Evolutionary conservation across 345 rosid species (phyloP).

Genomic region (Zanthoxylum bungeanum): DNA sequence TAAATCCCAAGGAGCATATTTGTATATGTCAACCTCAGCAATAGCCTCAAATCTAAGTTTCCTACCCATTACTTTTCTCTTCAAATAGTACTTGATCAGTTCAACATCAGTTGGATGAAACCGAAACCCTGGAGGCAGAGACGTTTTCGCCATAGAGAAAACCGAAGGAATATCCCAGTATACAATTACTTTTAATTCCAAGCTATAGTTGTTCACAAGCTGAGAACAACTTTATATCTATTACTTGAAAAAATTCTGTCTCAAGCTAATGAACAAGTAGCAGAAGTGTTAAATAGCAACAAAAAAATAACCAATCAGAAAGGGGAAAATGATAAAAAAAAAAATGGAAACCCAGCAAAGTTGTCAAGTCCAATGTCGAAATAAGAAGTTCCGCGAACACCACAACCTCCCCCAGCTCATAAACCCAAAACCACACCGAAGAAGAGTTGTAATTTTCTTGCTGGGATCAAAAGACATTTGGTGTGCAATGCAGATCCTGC

Average conservation of each 20-base stretch:
- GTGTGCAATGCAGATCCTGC: slow-evolving; percentile 31
- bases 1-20: slow-evolving; percentile 67
- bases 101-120: slow-evolving; percentile 86
- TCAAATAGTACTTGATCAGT: slow-evolving; percentile 59
- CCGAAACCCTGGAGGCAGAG: slow-evolving; percentile 65
- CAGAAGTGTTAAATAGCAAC: slow-evolving; percentile 1
- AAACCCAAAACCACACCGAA: slow-evolving; percentile 54
- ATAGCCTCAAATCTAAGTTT: slow-evolving; percentile 38
- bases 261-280: background rate
- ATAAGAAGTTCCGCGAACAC: slow-evolving; percentile 48
- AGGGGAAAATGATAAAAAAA: slow-evolving; percentile 6
- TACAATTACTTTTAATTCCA: background rate
- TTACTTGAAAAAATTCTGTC: background rate
- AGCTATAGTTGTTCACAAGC: background rate
- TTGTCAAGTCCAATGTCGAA: slow-evolving; percentile 73
- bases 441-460: slow-evolving; percentile 32
- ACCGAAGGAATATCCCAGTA: slow-evolving; percentile 14
- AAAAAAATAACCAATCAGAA: background rate
- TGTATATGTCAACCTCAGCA: slow-evolving; percentile 59
- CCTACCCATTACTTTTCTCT: slow-evolving; percentile 59
- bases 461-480: slow-evolving; percentile 45
- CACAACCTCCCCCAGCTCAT: slow-evolving; percentile 73
- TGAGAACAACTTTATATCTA: background rate
- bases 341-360: background rate
- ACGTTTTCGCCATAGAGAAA: slow-evolving; percentile 35